Conservation (phyloP, 176 grass and related monocot species). For the Aechmea fasciata region DNA sequence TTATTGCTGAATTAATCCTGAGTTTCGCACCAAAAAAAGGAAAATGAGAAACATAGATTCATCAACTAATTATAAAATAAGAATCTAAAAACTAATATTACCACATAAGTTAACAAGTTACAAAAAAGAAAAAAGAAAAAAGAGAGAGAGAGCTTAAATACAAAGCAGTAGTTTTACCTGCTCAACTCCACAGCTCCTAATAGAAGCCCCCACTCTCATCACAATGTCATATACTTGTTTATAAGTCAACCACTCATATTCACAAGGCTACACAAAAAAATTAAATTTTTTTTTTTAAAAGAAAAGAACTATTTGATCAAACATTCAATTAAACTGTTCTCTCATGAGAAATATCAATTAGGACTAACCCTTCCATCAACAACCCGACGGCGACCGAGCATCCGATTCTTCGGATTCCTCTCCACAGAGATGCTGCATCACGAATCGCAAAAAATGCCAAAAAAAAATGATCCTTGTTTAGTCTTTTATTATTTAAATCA, state of each 20-base stretch:
- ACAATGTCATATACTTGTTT: conserved; percentile 47
- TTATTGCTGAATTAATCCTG: no score
- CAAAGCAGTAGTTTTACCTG: conserved; percentile 31
- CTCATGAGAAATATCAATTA: not conserved
- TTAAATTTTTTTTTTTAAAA: not conserved
- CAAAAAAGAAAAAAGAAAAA: no score
- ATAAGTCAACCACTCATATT: conserved; percentile 66
- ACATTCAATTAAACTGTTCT: not conserved
- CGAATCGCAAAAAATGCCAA: not conserved
- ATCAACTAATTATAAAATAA: not conserved
- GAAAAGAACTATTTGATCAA: not conserved
- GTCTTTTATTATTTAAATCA: no score
- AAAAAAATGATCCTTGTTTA: not conserved
- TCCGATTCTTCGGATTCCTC: conserved; percentile 52
- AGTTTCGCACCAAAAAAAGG: no score
- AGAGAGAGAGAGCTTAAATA: not conserved
- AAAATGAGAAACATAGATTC: not conserved
- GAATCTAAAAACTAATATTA: no score
- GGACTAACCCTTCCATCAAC: conserved; percentile 49
- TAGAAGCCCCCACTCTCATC: conserved; percentile 52
- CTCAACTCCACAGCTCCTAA: conserved; percentile 47
- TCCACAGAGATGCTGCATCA: conserved; percentile 48
- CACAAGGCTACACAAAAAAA: conserved; percentile 36
- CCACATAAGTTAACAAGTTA: not conserved
- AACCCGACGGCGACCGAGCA: conserved; percentile 55